phyloP scores from a whole-genome alignment of 2,329 filamentous ascomycete genomes.

The Phialocephala sp. region DNA sequence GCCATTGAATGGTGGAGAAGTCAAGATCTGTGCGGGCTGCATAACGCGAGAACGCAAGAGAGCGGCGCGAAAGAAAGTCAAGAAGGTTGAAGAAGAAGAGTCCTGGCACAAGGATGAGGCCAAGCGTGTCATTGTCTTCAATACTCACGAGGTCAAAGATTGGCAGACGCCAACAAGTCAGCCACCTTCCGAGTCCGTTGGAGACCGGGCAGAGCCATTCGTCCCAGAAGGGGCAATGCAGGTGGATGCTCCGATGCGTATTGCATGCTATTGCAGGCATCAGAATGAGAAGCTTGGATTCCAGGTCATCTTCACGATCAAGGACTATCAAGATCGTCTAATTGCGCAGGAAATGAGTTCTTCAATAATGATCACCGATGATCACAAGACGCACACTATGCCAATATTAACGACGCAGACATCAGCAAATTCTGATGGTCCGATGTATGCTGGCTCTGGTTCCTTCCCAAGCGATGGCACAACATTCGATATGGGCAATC shows the following conservation, averaged over 20 bases:
- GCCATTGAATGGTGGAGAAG: slow-evolving; percentile 88
- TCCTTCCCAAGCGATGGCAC: slow-evolving; percentile 46
- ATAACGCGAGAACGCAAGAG: slow-evolving; percentile 91
- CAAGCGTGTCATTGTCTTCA: slow-evolving; percentile 87
- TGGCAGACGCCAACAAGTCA: slow-evolving; percentile 71
- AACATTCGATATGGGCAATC: slow-evolving; percentile 36
- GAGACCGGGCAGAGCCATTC: slow-evolving; percentile 53
- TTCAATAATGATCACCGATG: slow-evolving; percentile 96
- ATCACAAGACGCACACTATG: slow-evolving; percentile 83
- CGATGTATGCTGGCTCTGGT: slow-evolving; percentile 48
- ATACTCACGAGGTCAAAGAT: slow-evolving; percentile 84
- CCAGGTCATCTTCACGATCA: slow-evolving; percentile 91
- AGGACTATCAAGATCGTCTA: slow-evolving; percentile 76
- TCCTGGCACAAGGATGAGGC: slow-evolving; percentile 82
- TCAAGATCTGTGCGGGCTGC: slow-evolving; percentile 90
- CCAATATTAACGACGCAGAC: slow-evolving; percentile 44
- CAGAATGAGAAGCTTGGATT: slow-evolving; percentile 94
- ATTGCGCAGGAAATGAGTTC: slow-evolving; percentile 85
- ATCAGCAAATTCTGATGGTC: slow-evolving; percentile 42
- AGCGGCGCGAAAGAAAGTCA: slow-evolving; percentile 88
- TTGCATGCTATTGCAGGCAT: slow-evolving; percentile 95
- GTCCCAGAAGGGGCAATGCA: slow-evolving; percentile 68
- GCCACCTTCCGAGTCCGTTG: slow-evolving; percentile 51
- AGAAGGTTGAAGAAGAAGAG: slow-evolving; percentile 91
- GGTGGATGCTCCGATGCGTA: slow-evolving; percentile 89